Evolutionary conservation across 1,139 yeast genomes (phyloP).

Genomic region (Trichomonascaceae sp.): DNA sequence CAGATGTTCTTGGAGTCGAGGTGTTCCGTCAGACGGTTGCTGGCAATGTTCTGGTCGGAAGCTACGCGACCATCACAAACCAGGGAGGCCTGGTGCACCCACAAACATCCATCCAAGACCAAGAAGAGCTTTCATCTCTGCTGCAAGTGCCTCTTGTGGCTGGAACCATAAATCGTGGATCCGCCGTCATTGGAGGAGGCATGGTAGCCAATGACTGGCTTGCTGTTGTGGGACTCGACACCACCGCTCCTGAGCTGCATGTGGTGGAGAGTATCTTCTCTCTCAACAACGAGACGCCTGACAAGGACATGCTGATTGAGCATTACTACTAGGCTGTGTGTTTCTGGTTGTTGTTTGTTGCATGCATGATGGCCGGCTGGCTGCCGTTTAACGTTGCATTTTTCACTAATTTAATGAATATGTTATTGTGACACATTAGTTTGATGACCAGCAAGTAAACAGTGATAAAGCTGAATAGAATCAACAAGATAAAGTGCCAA

Average conservation of each 20-base stretch:
- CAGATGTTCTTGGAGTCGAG: conserved; percentile 98
- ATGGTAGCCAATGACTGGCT: conserved; percentile 98
- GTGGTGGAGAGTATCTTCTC: conserved; percentile 89
- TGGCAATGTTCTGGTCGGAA: conserved; percentile 94
- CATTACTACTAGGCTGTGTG: conserved; percentile 27
- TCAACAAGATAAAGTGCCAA: no score
- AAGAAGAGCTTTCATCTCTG: conserved; percentile 90
- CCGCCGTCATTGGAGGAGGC: conserved; percentile 96
- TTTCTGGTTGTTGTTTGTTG: no score
- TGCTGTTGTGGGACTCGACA: conserved; percentile 92
- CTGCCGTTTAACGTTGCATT: no score
- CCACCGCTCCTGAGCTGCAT: conserved; percentile 96
- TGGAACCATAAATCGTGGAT: conserved; percentile 97
- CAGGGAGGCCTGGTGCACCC: conserved; percentile 99
- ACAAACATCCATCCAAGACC: conserved; percentile 92
- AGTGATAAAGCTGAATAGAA: no score
- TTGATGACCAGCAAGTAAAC: no score
- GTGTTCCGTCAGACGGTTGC: conserved; percentile 99
- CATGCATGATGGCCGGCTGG: conserved; percentile 7
- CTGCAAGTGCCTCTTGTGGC: conserved; percentile 97
- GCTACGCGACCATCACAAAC: conserved; percentile 87
- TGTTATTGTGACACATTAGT: no score
- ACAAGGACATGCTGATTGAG: conserved; percentile 29
- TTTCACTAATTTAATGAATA: no score
- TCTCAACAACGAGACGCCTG: conserved; percentile 28